Evolutionary conservation across 257 asterid genomes (phyloP), one percentile per base, ranked within the genome.

Genomic region (Coffea eugenioides): DNA sequence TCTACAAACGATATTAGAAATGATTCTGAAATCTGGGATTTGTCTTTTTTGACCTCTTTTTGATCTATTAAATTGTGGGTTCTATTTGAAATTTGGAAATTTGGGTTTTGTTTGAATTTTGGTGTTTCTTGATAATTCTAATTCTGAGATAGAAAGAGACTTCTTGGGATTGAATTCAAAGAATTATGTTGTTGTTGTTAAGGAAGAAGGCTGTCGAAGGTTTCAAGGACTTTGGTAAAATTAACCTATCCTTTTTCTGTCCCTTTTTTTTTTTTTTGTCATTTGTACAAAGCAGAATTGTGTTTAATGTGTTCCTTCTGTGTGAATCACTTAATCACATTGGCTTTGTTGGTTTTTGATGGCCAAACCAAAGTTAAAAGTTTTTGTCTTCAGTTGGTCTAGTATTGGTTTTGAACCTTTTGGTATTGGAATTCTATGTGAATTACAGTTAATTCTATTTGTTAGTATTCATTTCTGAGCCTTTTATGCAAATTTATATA

Each of bases 71-170:
- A 77, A 49, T 41, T 18, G 27, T 79, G 77, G 71, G 69, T 39
- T 79, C 49, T 49, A 6, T 36, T 51, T 56, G 39, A 61, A 59
- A 23, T 59, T n/a, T n/a, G n/a, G n/a, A n/a, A n/a, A n/a, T n/a
- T 57, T 21, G 65, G 65, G 27, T 21, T 59, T 4, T 61, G 13
- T 61, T 65, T 31, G 0, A 65, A 27, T 34, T 16, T 74, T 34
- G 68, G 66, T 46, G 13, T 54, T 54, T 77, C 45, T 71, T 54
- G 75, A 77, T 79, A 79, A 18, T 18, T 57, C 23, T 4, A 16
- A 9, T 83, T 80, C 85, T 80, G 87, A 67, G 68, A 93, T 93
- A 97, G 97, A 91, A 89, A 87, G 92, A 75, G 97, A 93, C 85
- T 91, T 91, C 84, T 72, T 93, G 93, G 97, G 97, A 15, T 79